Evolutionary conservation across 1,284 basidiomycete genomes (phyloP), one percentile per base, ranked within the genome.

Genomic region (Ceratobasidium sp.): DNA sequence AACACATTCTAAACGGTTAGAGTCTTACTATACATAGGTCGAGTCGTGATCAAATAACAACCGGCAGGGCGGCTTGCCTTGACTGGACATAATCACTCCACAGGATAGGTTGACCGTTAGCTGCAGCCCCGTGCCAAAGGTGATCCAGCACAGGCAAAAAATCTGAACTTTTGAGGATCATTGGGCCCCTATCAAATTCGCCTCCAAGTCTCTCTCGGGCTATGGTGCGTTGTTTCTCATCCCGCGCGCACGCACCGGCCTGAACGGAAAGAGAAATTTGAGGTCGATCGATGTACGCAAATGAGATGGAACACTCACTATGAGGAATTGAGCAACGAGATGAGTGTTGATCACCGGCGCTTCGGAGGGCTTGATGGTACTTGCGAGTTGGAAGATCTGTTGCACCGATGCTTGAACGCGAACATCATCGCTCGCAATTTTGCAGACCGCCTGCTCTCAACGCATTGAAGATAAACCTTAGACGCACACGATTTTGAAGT

Each of bases 381-480:
- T 61, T 18, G 46, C n/a, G 28, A 75, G 58, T 42, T 55, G 60
- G 46, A 75, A 66, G 20, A 75, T 20, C n/a, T 75, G 72, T n/a
- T 33, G 23, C 18, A 75, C 61, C 6, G 60, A 75, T 18, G 49
- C 60, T 51, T 75, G 44, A 4, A 75, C 61, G 20, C 72, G 39
- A 7, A 23, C 15, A 23, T 75, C 72, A 66, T 75, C 72, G 33
- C 56, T 51, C 2, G 44, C 10, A 1, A 23, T 44, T 15, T 33
- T 33, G 26, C 61, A 64, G 6, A 75, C 20, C 7, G 60, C 44
- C 72, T 75, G 49, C 9, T 6, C n/a, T 23, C n/a, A 56, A 23
- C 23, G 23, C 6, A 56, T 23, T 53, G 46, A 53, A 23, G n/a
- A 20, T 44, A 23, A 44, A 23, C 20, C 9, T n/a, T 20, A 26